Conservation (phyloP, 1,284 basidiomycete species). For the Trichosporon ovoides region DNA sequence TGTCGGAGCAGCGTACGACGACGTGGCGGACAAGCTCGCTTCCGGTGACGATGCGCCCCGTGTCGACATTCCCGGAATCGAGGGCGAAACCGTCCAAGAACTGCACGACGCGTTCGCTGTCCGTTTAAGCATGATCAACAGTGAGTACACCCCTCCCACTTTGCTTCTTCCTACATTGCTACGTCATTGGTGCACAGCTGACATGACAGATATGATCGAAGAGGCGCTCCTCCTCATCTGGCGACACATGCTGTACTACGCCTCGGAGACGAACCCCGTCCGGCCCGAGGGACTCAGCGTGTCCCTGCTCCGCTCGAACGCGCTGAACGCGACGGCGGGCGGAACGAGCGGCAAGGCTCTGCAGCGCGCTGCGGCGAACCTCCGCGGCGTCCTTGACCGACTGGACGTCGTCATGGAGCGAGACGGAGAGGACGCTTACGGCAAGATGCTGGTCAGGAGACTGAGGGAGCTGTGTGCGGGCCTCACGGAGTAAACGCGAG, state of each 20-base stretch:
- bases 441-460: conserved; percentile 41
- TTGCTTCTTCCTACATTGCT: no score
- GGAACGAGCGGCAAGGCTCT: conserved; percentile 27
- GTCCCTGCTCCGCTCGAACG: conserved; percentile 26
- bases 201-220: conserved; percentile 62
- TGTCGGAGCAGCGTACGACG: conserved; percentile 29
- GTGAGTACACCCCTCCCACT: no score
- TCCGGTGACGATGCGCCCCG: conserved; percentile 22
- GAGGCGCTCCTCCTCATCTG: conserved; percentile 77
- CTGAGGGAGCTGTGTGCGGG: conserved; percentile 41
- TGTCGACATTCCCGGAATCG: conserved; percentile 10
- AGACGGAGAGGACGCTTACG: conserved; percentile 31
- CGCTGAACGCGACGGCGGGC: conserved; percentile 22
- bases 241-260: conserved; percentile 66
- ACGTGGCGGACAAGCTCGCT: conserved; percentile 25
- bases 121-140: conserved; percentile 13
- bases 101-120: conserved; percentile 13
- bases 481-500: conserved; percentile 13
- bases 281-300: conserved; percentile 32
- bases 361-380: conserved; percentile 34
- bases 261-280: conserved; percentile 39
- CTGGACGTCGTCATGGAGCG: conserved; percentile 41
- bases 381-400: conserved; percentile 40
- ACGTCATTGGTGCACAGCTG: background rate
- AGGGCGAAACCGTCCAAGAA: conserved; percentile 14